Evolutionary conservation across 1,284 basidiomycete genomes (phyloP).

Genomic region (Chondrostereum purpureum): DNA sequence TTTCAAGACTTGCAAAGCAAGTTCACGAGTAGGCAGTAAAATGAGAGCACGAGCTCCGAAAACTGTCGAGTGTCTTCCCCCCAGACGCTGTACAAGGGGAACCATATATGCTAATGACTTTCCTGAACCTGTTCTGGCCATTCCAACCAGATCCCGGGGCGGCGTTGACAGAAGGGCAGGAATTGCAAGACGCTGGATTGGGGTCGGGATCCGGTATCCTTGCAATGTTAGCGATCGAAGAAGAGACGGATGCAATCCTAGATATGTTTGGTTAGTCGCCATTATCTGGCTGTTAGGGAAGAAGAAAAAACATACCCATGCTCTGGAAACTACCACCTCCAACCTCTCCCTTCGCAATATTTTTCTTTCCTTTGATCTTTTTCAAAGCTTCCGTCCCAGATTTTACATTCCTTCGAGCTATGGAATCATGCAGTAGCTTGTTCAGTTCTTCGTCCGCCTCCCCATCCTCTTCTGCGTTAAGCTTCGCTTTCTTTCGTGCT

Average conservation of each 20-base stretch:
- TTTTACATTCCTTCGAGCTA: conserved; percentile 62
- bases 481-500: conserved; percentile 26
- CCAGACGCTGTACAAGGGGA: conserved; percentile 84
- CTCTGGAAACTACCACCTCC: conserved; percentile 84
- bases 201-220: conserved; percentile 93
- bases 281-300: conserved; percentile 1
- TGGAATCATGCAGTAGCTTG: conserved; percentile 57
- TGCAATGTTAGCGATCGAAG: conserved; percentile 85
- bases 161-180: conserved; percentile 82
- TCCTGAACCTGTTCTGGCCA: conserved; percentile 97
- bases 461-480: conserved; percentile 19
- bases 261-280: conserved; percentile 1
- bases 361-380: conserved; percentile 61
- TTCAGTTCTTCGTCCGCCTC: conserved; percentile 53
- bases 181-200: conserved; percentile 90
- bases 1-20: conserved; percentile 90
- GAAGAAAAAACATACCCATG: conserved; percentile 57
- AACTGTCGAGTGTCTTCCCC: conserved; percentile 70
- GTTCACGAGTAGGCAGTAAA: conserved; percentile 87
- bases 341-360: conserved; percentile 62
- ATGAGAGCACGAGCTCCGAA: conserved; percentile 89
- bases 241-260: conserved; percentile 80
- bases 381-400: conserved; percentile 65
- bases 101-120: conserved; percentile 97
- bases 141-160: conserved; percentile 92